phyloP scores from a whole-genome alignment of 768 basidiomycete genomes.

The Psilocybe tampanensis region DNA sequence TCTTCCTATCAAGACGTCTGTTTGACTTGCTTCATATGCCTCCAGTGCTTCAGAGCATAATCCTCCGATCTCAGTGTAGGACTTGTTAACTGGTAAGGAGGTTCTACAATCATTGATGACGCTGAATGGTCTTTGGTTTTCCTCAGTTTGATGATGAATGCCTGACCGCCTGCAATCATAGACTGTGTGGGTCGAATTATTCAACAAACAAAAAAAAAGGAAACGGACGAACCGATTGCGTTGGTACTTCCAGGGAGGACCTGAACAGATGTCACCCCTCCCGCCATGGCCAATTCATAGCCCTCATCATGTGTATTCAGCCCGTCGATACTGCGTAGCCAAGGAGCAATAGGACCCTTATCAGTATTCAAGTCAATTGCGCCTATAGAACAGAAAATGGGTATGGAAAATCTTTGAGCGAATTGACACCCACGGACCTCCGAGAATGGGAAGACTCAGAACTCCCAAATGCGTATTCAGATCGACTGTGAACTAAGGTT shows the following conservation, averaged over 20 bases:
- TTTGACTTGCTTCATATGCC: slow-evolving; percentile 73
- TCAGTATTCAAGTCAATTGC: slow-evolving; percentile 63
- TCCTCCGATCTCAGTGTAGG: slow-evolving; percentile 37
- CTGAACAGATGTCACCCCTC: slow-evolving; percentile 86
- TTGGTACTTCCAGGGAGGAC: slow-evolving; percentile 79
- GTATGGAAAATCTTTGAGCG: not conserved
- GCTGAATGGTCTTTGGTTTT: slow-evolving; percentile 76
- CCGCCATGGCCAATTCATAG: slow-evolving; percentile 74
- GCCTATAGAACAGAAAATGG: slow-evolving; percentile 27
- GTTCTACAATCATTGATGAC: slow-evolving; percentile 83
- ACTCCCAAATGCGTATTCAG: slow-evolving; percentile 84
- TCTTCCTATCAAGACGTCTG: not conserved
- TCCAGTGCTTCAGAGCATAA: slow-evolving; percentile 59
- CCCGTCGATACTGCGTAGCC: slow-evolving; percentile 81
- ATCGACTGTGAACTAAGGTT: slow-evolving; percentile 49
- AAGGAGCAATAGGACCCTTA: slow-evolving; percentile 72
- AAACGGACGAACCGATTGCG: slow-evolving; percentile 58
- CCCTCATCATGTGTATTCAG: slow-evolving; percentile 86
- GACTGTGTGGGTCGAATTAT: no score
- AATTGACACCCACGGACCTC: slow-evolving; percentile 27
- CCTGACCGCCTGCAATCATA: slow-evolving; percentile 78
- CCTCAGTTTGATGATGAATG: slow-evolving; percentile 85
- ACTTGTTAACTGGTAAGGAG: slow-evolving; percentile 62
- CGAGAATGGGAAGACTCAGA: slow-evolving; percentile 60
- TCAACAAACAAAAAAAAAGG: no score